These are phyloP conservation scores for Cardamine occulta DNA, from an alignment of 345 rosid species.

Conservation along the genomic window DNA sequence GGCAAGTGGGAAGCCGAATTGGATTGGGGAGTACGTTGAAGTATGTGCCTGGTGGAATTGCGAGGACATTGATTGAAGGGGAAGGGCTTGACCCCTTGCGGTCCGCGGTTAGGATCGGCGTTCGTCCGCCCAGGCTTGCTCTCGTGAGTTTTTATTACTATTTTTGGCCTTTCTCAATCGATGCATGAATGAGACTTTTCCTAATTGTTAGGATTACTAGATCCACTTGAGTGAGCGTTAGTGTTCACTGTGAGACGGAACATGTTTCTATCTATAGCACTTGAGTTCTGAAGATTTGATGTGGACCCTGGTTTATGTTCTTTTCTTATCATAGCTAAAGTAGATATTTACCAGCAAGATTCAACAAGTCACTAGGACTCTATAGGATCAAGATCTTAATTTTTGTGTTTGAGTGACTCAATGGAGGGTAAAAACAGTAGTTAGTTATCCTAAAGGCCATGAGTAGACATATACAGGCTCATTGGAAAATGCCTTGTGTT, in stretches of 20 bases:
- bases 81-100: slow-evolving; percentile 64
- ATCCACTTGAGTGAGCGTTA: slow-evolving; percentile 23
- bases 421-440: slow-evolving; percentile 14
- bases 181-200: not conserved
- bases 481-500: slow-evolving; percentile 11
- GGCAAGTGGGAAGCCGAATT: slow-evolving; percentile 50
- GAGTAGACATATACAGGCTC: slow-evolving; percentile 15
- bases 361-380: slow-evolving; percentile 11
- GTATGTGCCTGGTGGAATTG: slow-evolving; percentile 53
- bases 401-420: not conserved
- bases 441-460: slow-evolving; percentile 9
- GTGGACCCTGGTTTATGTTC: slow-evolving; percentile 34
- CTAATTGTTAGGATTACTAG: slow-evolving; percentile 13
- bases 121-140: slow-evolving; percentile 85
- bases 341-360: slow-evolving; percentile 7
- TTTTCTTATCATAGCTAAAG: slow-evolving; percentile 24
- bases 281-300: slow-evolving; percentile 25
- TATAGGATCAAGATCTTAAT: not conserved
- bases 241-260: slow-evolving; percentile 21
- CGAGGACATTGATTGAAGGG: slow-evolving; percentile 47
- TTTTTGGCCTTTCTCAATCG: not conserved
- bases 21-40: slow-evolving; percentile 67
- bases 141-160: slow-evolving; percentile 56
- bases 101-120: slow-evolving; percentile 58
- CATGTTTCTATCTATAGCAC: slow-evolving; percentile 20